These are phyloP conservation scores for Arthroderma sp. DNA, from an alignment of 2,329 filamentous ascomycete genomes.

Conservation along the genomic window DNA sequence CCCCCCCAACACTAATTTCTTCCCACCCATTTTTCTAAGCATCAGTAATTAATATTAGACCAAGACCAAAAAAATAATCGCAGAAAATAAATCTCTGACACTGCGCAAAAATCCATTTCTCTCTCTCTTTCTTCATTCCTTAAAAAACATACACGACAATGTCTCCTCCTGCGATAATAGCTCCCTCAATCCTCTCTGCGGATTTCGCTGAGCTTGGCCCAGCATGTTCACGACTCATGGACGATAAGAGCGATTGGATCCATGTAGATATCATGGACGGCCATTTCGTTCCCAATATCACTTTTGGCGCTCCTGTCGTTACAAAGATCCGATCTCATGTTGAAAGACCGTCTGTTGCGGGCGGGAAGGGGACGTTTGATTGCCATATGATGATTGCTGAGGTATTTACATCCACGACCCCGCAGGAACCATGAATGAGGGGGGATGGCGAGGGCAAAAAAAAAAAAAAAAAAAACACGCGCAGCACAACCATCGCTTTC, in stretches of 20 bases:
- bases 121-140: background rate
- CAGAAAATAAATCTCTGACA: background rate
- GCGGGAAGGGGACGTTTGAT: conserved; percentile 86
- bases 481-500: background rate
- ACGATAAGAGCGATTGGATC: conserved; percentile 78
- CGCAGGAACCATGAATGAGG: background rate
- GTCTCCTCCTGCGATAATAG: conserved; percentile 86
- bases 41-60: no score
- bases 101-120: background rate
- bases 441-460: background rate
- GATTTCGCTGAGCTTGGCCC: conserved; percentile 83
- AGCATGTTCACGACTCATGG: conserved; percentile 77
- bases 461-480: background rate
- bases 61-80: no score
- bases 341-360: conserved; percentile 52
- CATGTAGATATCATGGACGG: conserved; percentile 98
- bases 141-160: conserved; percentile 34
- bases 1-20: no score
- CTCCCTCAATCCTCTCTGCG: conserved; percentile 92
- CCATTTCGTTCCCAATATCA: conserved; percentile 97
- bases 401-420: conserved; percentile 36
- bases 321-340: conserved; percentile 86
- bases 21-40: no score
- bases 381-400: conserved; percentile 99
- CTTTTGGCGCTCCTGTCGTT: conserved; percentile 88